Base-by-base conservation (phyloP, 1,284 basidiomycete genomes). In the Phylloporus sp. region DNA sequence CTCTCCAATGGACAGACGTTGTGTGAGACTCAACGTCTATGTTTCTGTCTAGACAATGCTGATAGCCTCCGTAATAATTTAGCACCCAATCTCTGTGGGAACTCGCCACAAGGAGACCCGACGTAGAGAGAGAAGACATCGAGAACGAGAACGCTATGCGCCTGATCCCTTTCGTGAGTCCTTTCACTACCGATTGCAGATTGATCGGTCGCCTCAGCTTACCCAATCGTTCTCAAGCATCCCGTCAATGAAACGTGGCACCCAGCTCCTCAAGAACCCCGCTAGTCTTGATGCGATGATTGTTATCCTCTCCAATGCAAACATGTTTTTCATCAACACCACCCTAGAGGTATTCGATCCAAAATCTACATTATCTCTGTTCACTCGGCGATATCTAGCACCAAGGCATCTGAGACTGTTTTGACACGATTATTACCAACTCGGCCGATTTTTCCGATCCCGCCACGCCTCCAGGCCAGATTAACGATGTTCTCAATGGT, bases 391-490 rank as follows among this genome's bases (percentile, higher is more conserved):
- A 32, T 5, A 32, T 5, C 32, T 7, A 32, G 32, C 32, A 32
- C 32, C 32, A 32, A 32, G 32, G 32, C 32, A 32, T 32, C 7
- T 7, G 32, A 32, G 32, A 32, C 32, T 32, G 32, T 32, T 32
- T 32, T 32, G 32, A 32, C 32, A 32, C 32, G 32, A 32, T 32
- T 7, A 32, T 32, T 32, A 32, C 32, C 32, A 32, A 32, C 32
- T 7, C 32, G 32, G 32, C 32, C 32, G 32, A 32, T 7, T 32
- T 32, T 32, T 32, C 32, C 4, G 32, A 32, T 32, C n/a, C n/a
- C n/a, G n/a, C n/a, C n/a, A n/a, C n/a, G n/a, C 96, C 96, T 19
- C 96, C 96, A 0, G 96, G 96, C 64, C 94, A 98, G 83, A 96
- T 97, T 74, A 97, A 97, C 79, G 96, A 97, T 82, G 95, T 97